Evolutionary conservation across 805 yeast genomes (phyloP), one percentile per base, ranked within the genome.

Genomic region (Candida railenensis): DNA sequence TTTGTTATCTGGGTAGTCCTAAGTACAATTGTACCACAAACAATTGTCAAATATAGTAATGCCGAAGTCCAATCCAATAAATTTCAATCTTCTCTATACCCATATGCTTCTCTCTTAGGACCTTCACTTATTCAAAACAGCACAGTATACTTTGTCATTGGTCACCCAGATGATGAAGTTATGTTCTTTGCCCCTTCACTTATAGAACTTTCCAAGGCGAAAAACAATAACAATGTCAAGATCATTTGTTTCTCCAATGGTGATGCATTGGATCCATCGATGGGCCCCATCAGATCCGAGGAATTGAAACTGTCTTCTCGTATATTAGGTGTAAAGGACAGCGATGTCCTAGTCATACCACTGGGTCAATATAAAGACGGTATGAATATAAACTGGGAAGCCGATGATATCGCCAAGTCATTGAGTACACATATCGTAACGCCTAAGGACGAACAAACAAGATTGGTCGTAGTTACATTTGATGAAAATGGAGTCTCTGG

Each of bases 141-240:
- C 34, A 58, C 66, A 2, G 68, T 81, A 1, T 77, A 73, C 53
- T 68, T 84, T 40, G 67, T 92, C 11, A 83, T 90, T 36, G 97
- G 96, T 0, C 99, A 94, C 65, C 99, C 99, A 0, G 99, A 94
- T 65, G 99, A 94, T 63, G 99, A 94, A 66, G 91, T 89, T 43
- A 94, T 94, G 99, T 94, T 94, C 65, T 94, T 94, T 58, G 81
- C 89, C 1, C 99, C 99, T 0, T 73, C 91, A 0, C 53, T 90
- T 28, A 62, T 78, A 5, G 84, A 80, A 51, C 57, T 74, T 43
- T 52, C 74, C 8, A 76, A 77, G 49, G 65, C 75, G 1, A 64
- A 73, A 42, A 70, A 78, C 53, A 61, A 71, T 44, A 85, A 85
- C 56, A 52, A 58, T 5, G 66, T 90, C 14, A 73, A 78, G 34